These are phyloP conservation scores for Suillus bovinus DNA, from an alignment of 768 basidiomycete genomes.

Conservation along the genomic window DNA sequence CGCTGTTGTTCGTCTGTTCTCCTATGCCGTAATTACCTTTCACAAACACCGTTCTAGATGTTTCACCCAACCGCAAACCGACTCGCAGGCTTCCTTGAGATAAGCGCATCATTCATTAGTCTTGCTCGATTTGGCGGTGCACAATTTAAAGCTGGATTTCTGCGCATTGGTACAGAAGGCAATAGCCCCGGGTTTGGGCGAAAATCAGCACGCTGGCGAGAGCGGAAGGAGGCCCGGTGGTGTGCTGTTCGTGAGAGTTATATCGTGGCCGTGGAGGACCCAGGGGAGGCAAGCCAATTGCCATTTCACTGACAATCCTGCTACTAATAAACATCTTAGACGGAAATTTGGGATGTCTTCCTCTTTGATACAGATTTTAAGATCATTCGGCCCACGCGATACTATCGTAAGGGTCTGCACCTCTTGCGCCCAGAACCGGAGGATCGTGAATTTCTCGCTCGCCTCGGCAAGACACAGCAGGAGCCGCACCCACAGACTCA, in stretches of 20 bases:
- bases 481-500: conserved; percentile 18
- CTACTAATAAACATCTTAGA: conserved; percentile 39
- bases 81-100: conserved; percentile 86
- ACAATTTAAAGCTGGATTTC: conserved; percentile 89
- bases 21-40: conserved; percentile 8
- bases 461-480: conserved; percentile 18
- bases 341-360: conserved; percentile 93
- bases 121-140: conserved; percentile 80
- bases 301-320: background rate
- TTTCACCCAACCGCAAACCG: conserved; percentile 93
- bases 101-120: conserved; percentile 82
- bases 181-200: conserved; percentile 61
- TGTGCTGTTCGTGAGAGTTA: conserved; percentile 92
- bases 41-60: conserved; percentile 57
- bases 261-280: conserved; percentile 82
- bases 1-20: conserved; percentile 65
- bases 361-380: conserved; percentile 85
- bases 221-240: conserved; percentile 76
- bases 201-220: conserved; percentile 58
- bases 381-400: conserved; percentile 87
- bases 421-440: conserved; percentile 48
- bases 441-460: conserved; percentile 27
- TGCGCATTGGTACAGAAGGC: conserved; percentile 58
- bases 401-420: conserved; percentile 83
- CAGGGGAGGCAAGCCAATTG: conserved; percentile 67